Percentiles rank a stretch among this genome's conserved stretches.
Conservation (phyloP, 495 filamentous ascomycete species). For the Penicillium mononematosum region DNA sequence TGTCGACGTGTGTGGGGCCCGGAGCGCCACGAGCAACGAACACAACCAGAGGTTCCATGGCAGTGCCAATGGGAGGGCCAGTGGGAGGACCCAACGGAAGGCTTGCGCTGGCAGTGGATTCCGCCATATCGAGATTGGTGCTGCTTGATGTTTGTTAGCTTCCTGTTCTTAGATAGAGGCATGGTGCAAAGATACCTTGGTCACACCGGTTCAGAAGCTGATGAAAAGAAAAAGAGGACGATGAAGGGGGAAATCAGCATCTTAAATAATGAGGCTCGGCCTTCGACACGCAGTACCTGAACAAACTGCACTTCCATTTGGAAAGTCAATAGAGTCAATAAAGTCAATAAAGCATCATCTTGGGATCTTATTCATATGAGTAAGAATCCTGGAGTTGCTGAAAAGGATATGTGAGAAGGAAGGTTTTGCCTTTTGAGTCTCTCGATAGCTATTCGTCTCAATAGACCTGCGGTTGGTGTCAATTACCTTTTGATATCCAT, state of each 20-base stretch:
- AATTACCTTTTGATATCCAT: not conserved
- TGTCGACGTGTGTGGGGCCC: no score
- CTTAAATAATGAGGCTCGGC: not conserved
- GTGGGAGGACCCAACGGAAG: not conserved
- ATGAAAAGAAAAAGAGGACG: not conserved
- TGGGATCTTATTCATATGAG: not conserved
- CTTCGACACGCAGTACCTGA: not conserved
- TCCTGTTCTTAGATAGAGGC: not conserved
- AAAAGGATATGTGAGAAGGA: not conserved
- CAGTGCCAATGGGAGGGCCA: not conserved
- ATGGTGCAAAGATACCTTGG: not conserved
- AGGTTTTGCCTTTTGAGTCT: not conserved
- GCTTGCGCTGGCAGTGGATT: not conserved
- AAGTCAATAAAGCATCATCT: not conserved
- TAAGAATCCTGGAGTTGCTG: not conserved
- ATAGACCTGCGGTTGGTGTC: not conserved
- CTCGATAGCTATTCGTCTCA: not conserved
- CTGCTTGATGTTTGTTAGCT: not conserved
- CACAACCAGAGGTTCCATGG: not conserved
- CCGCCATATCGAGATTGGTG: not conserved
- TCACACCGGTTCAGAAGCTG: not conserved
- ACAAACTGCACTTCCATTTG: not conserved
- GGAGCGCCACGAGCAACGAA: conserved; percentile 1
- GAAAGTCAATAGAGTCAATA: not conserved
- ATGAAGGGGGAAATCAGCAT: not conserved